These are phyloP conservation scores for Beauveria scarabaeidicola DNA, from an alignment of 2,329 filamentous ascomycete species.

Conservation along the genomic window DNA sequence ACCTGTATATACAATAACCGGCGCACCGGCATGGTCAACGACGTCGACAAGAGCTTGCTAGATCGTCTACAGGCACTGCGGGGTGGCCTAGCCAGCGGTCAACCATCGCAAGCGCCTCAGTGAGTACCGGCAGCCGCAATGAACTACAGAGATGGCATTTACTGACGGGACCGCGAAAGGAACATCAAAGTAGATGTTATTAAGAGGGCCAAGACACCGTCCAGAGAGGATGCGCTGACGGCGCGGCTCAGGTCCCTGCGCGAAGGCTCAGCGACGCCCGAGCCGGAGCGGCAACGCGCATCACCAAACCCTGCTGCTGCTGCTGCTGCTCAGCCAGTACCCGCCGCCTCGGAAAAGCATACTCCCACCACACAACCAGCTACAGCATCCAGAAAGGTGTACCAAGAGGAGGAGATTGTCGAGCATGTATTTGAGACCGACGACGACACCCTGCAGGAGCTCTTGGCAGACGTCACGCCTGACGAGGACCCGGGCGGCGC, in stretches of 20 bases:
- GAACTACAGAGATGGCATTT: background rate
- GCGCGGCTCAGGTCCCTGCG: slow-evolving; percentile 44
- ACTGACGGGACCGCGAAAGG: slow-evolving; percentile 11
- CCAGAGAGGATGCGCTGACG: slow-evolving; percentile 43
- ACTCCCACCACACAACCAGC: background rate
- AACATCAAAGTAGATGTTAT: slow-evolving; percentile 29
- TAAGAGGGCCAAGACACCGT: slow-evolving; percentile 33
- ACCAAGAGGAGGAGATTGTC: slow-evolving; percentile 25
- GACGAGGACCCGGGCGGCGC: slow-evolving; percentile 21
- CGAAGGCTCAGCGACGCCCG: slow-evolving; percentile 23
- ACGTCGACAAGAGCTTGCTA: slow-evolving; percentile 39
- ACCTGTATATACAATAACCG: background rate
- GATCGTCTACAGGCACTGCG: slow-evolving; percentile 46
- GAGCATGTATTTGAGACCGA: slow-evolving; percentile 37
- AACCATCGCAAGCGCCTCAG: slow-evolving; percentile 30
- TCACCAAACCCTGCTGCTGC: slow-evolving; percentile 10
- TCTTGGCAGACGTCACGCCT: slow-evolving; percentile 35
- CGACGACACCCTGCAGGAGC: slow-evolving; percentile 44
- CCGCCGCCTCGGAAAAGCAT: background rate
- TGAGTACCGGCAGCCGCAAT: background rate
- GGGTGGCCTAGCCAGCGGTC: slow-evolving; percentile 29
- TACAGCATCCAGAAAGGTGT: too few species aligned
- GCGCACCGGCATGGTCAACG: slow-evolving; percentile 22
- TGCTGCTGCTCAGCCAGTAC: background rate
- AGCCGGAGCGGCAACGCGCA: slow-evolving; percentile 6